Conservation (phyloP, 2,329 filamentous ascomycete genomes). For the Ophiocordyceps camponoti-rufipedis region DNA sequence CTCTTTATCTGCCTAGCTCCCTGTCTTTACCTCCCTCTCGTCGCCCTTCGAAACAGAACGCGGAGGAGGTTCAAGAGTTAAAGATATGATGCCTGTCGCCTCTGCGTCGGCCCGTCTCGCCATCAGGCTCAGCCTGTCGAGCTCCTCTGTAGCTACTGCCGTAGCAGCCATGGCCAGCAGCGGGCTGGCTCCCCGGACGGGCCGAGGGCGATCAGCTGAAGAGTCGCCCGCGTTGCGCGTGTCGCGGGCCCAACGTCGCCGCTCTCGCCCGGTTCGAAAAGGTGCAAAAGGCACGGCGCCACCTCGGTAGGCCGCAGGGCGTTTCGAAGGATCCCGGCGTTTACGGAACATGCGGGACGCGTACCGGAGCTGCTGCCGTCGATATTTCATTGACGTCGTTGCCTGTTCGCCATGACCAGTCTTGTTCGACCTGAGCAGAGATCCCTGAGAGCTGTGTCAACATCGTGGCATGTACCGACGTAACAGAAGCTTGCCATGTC, state of each 20-base stretch:
- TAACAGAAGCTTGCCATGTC: background rate
- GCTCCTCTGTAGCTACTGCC: conserved; percentile 11
- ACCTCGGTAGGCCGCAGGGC: conserved; percentile 3
- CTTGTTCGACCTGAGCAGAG: conserved; percentile 1
- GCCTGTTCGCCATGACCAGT: conserved; percentile 6
- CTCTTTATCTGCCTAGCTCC: background rate
- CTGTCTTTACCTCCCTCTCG: background rate
- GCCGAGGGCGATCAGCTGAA: conserved; percentile 7
- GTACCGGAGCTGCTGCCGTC: conserved; percentile 7
- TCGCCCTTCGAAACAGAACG: background rate
- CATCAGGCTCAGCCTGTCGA: conserved; percentile 13
- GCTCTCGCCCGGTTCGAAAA: conserved; percentile 10
- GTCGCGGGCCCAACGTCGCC: conserved; percentile 13
- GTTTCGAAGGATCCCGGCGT: conserved; percentile 9
- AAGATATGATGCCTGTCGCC: background rate
- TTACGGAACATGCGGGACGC: conserved; percentile 7
- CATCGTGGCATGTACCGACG: background rate
- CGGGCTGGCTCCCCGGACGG: conserved; percentile 7
- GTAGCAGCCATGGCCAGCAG: conserved; percentile 11
- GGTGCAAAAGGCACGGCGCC: background rate
- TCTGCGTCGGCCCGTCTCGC: conserved; percentile 5
- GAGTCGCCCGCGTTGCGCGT: conserved; percentile 8
- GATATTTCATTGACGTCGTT: conserved; percentile 8
- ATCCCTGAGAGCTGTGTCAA: background rate
- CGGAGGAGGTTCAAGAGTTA: background rate